Base-by-base conservation (phyloP, 352 stramenopile species). In the Pythium oligandrum region DNA sequence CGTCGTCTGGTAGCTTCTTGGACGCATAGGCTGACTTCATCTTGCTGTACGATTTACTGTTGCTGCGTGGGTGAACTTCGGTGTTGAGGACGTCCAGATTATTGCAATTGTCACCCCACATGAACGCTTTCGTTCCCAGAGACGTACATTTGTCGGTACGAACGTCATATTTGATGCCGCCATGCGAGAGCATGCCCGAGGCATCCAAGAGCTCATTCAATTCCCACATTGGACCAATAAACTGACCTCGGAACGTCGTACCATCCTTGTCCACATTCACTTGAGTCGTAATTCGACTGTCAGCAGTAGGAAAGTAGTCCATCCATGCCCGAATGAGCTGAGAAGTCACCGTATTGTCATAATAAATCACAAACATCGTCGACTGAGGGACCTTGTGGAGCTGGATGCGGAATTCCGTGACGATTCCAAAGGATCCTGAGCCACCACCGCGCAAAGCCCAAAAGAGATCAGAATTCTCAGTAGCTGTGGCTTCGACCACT, bases 11-110 rank as follows among this genome's bases (percentile, higher is more conserved):
- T 44, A 83, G 49, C 33, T 64, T 65, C 34, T 56, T 66, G 32
- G 71, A 70, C n/a, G 62, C 70, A 58, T 83, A 83, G 32, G 66
- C 73, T 32, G 64, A 70, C 47, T 78, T 78, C 49, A 74, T 73
- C 55, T 75, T 74, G 50, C 57, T 68, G 57, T 78, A 79, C 50
- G 69, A 67, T 48, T 79, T 78, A 51, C 75, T 59, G 9, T 62
- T 63, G 9, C 47, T 45, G 3, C 55, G 70, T 48, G 74, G 50
- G 37, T 75, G 72, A 32, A 47, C 36, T 6, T 35, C 37, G 3
- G 50, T 57, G 32, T 57, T 58, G 4, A 68, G 57, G 8, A 69
- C 58, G 34, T 67, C 65, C 43, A 83, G 51, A 31, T 69, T 70
- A 26, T 64, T 68, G 54, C 70, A 83, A 49, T 59, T 76, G 43